Base-by-base conservation (phyloP, 163 green algal genomes). In the Volvox carteri region DNA sequence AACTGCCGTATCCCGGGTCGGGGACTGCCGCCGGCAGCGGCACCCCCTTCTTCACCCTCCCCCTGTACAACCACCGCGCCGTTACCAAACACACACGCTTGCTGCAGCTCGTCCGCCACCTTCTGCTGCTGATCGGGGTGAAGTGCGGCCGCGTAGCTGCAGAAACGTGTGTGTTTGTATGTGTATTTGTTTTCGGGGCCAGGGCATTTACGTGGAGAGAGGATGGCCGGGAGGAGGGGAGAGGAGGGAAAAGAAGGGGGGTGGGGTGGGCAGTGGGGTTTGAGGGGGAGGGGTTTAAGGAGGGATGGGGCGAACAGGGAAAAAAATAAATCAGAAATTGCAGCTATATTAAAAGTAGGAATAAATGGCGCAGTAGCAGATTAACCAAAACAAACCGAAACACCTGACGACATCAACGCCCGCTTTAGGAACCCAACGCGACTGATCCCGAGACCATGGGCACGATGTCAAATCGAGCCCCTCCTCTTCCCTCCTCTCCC, bases 111-210 rank as follows among this genome's bases (percentile, higher is more conserved):
- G 35, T 9, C 37, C 14, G 50, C 50, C 28, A 89, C 52, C 28
- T 30, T n/a, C 50, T 83, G 25, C 50, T 83, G 68, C 68, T 84
- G 37, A 14, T 62, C 23, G 3, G 84, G 84, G 37, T 83, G 41
- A 0, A 89, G 33, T 0, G 84, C 41, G 25, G 70, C 84, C 11
- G 84, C 84, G 70, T 89, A 89, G 2, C 84, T 89, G 52, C 35
- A n/a, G 39, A 41, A 4, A 7, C 16, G 62, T 23, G 54, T 19
- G 8, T n/a, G n/a, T n/a, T n/a, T n/a, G n/a, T n/a, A n/a, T n/a
- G n/a, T n/a, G n/a, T n/a, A n/a, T n/a, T n/a, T n/a, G n/a, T n/a
- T n/a, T n/a, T n/a, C n/a, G n/a, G n/a, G n/a, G n/a, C n/a, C n/a
- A n/a, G n/a, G n/a, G n/a, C n/a, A n/a, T n/a, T n/a, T n/a, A 58